Evolutionary conservation across 306 rosid genomes (phyloP), one percentile per base, ranked within the genome.

Genomic region (Arachis hypogaea): DNA sequence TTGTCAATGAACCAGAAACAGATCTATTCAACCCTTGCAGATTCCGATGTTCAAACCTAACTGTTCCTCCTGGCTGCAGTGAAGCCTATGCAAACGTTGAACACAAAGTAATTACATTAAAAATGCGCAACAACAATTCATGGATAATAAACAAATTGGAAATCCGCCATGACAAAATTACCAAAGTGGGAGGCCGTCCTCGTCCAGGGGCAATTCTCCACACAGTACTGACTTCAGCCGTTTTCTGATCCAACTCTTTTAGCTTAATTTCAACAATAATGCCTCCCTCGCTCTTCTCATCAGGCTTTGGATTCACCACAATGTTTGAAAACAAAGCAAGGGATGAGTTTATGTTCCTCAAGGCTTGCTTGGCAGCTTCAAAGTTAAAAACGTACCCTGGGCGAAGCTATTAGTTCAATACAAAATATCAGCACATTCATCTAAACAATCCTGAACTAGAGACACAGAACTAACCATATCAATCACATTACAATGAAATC

Each of bases 181-280:
- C 96, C 88, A 90, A 69, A 49, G 93, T 90, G 58, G 93, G 96
- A 22, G 81, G 86, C 44, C 93, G 90, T 52, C 96, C 90, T 30
- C 92, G 90, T 58, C 93, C 93, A 61, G 96, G 93, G 71, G 88
- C 96, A 69, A 90, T 83, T 71, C 86, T 90, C 96, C 96, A 90
- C 55, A 86, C 93, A 4, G 93, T 77, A 80, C 85, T 82, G 59
- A 88, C 87, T 86, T 88, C 96, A 5, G 93, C 92, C 0, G 86
- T 86, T 78, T 88, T 86, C 71, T 83, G 92, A 38, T 88, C 90
- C 33, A 86, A 82, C 66, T 90, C 96, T 75, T 85, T 90, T 14
- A 90, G 90, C 81, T 88, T 90, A 64, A 90, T 88, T 60, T 88
- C 96, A 54, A 88, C 92, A 54, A 90, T 83, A 41, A 88, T 86